Evolutionary conservation across 305 asterid species (phyloP).

Genomic region (Withania somnifera): DNA sequence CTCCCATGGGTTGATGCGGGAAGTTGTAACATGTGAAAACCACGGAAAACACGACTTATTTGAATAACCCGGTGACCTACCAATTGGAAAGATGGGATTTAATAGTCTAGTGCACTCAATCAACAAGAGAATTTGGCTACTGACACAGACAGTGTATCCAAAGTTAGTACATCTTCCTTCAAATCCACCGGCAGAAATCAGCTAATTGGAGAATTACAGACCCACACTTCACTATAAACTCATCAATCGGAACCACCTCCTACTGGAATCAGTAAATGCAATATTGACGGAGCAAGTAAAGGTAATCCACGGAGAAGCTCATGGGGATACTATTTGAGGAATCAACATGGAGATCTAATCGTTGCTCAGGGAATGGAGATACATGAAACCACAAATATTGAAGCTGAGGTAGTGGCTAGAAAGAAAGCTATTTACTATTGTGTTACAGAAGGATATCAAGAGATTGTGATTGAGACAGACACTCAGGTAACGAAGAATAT

Average conservation of each 20-base stretch:
- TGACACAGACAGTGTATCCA: not conserved
- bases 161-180: too few relatives aligned
- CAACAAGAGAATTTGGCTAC: not conserved
- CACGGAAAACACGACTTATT: too few relatives aligned
- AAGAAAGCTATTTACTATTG: not conserved
- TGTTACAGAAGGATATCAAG: not conserved
- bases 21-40: too few relatives aligned
- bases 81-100: not conserved
- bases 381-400: not conserved
- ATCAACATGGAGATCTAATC: not conserved
- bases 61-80: too few relatives aligned
- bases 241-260: not conserved
- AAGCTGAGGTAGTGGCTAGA: too few relatives aligned
- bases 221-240: too few relatives aligned
- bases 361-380: not conserved
- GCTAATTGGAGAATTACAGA: too few relatives aligned
- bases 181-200: too few relatives aligned
- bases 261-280: not conserved
- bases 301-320: not conserved
- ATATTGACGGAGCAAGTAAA: not conserved
- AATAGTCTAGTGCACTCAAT: not conserved
- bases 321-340: not conserved
- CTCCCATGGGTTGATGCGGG: too few relatives aligned
- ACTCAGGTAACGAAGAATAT: not conserved
- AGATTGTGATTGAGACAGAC: not conserved